Evolutionary conservation across 257 asterid genomes (phyloP), one percentile per base, ranked within the genome.

Genomic region (Echium plantagineum): DNA sequence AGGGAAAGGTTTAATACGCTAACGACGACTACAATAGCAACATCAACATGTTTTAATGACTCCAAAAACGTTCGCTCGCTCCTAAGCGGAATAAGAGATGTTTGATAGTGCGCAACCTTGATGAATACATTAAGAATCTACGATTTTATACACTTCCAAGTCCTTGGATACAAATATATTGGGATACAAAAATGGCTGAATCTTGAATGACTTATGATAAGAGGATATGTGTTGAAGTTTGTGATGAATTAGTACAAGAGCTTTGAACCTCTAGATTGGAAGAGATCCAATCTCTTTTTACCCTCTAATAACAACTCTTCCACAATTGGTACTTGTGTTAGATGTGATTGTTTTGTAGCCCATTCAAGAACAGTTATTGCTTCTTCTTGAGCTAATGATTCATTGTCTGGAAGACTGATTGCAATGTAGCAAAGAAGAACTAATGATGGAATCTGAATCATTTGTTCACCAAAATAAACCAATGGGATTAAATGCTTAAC

Each of bases 221-320:
- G 0, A 10, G 10, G 4, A 42, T 42, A 1, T 42, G 5, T 42
- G 13, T 3, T 7, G 49, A 12, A 10, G 49, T 42, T 42, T 13
- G 3, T 42, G 17, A 42, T 42, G 16, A 42, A 42, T 78, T 70
- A 85, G 57, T 71, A 73, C 71, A 74, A 74, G 26, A 72, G 77
- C 52, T 77, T 80, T 1, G 86, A 61, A 8, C 70, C 75, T 69
- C 88, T 82, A 2, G 94, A 77, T 54, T 87, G 94, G 60, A 84
- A 87, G 21, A 84, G 81, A 60, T 78, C 89, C 72, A 84, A 67
- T 57, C 86, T 84, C 68, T 72, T 82, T 66, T 82, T 87, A 15
- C 78, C 90, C 66, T 87, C 95, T 9, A 32, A 68, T 2, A 74
- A 87, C 21, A 84, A 67, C 5, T 69, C 70, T 15, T 69, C 77